These are phyloP conservation scores for Skeletonema menzelii DNA, from an alignment of 108 stramenopile species.

Conservation along the genomic window DNA sequence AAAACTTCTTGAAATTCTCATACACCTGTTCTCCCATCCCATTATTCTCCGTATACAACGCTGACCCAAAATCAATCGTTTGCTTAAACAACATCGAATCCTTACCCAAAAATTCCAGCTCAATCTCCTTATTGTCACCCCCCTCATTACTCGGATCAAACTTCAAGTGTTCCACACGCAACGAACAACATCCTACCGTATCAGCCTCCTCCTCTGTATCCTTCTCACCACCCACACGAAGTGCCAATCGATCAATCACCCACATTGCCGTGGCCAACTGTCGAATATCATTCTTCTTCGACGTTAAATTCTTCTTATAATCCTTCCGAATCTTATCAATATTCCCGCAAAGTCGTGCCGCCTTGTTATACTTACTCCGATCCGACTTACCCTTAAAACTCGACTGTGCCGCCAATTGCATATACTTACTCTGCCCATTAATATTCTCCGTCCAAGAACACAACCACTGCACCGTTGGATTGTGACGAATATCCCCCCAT, in stretches of 20 bases:
- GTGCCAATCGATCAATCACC: constrained; percentile 98
- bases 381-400: constrained; percentile 99
- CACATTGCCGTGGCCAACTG: constrained; percentile 99
- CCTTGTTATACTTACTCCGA: constrained; percentile 97
- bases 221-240: constrained; percentile 99
- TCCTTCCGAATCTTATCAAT: constrained; percentile 93
- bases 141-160: constrained; percentile 88
- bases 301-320: constrained; percentile 87
- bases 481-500: constrained; percentile 95
- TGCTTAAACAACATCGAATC: constrained; percentile 99
- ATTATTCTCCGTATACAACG: constrained; percentile 78
- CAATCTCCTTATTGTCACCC: constrained; percentile 87
- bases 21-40: constrained; percentile 91
- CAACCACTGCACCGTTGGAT: constrained; percentile 97
- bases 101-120: constrained; percentile 99
- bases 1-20: constrained; percentile 90
- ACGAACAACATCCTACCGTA: constrained; percentile 99
- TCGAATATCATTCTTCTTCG: constrained; percentile 72
- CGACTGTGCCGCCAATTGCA: constrained; percentile 96
- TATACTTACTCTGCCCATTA: constrained; percentile 95
- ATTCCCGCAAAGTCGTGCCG: constrained; percentile 93
- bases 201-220: constrained; percentile 99
- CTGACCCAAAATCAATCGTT: constrained; percentile 94
- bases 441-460: constrained; percentile 98
- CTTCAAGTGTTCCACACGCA: constrained; percentile 98